phyloP scores from a whole-genome alignment of 2,329 filamentous ascomycete genomes.

The Colletotrichum sp. region DNA sequence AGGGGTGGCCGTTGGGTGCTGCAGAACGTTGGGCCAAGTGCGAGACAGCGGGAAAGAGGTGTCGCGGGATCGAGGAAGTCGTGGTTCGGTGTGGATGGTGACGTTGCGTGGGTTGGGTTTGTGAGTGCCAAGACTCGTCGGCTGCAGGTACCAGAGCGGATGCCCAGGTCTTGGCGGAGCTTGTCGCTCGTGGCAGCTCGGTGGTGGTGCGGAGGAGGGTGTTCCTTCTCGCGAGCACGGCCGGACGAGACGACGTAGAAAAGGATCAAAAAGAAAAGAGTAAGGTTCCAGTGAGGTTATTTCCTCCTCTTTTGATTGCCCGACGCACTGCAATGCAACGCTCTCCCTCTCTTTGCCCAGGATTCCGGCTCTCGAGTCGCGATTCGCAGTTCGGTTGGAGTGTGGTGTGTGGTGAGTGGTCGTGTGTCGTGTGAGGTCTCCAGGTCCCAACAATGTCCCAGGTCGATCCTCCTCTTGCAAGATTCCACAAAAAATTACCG shows the following conservation, averaged over 20 bases:
- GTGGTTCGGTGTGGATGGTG: not conserved
- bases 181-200: slow-evolving; percentile 6
- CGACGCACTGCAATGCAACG: not conserved
- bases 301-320: not conserved
- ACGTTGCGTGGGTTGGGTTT: not conserved
- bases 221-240: not conserved
- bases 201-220: not conserved
- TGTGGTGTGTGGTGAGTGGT: not conserved
- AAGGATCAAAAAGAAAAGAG: not conserved
- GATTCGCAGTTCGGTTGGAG: not conserved
- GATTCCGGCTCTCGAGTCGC: not conserved
- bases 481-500: slow-evolving; percentile 1
- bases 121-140: slow-evolving; percentile 11
- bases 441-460: not conserved
- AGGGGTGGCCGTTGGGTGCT: not conserved
- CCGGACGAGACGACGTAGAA: not conserved
- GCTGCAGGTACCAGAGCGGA: slow-evolving; percentile 18
- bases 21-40: not conserved
- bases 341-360: not conserved
- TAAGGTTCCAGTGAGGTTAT: not conserved
- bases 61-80: not conserved
- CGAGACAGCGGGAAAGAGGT: not conserved
- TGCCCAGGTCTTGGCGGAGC: slow-evolving; percentile 15
- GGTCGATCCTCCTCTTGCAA: slow-evolving; percentile 18
- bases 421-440: not conserved